Conservation (phyloP, 2,329 filamentous ascomycete species). For the Epichloe sibirici region DNA sequence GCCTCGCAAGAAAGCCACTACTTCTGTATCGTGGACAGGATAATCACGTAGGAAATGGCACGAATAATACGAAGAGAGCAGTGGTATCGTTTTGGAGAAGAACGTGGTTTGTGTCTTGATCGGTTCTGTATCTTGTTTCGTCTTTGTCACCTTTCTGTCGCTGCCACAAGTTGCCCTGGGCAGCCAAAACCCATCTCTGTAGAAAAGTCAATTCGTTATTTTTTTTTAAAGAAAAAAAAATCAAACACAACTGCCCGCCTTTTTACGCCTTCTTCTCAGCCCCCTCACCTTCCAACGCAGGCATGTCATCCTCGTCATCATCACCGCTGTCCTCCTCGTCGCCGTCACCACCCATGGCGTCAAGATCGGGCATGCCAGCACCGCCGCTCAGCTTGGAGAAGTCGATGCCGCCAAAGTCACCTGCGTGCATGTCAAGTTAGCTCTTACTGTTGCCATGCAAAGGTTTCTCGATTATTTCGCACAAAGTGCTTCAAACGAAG, state of each 20-base stretch:
- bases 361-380: slow-evolving; percentile 17
- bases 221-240: not conserved
- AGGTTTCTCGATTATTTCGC: not conserved
- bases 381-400: slow-evolving; percentile 76
- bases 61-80: too few species aligned
- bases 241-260: not conserved
- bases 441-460: not conserved
- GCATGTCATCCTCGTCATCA: slow-evolving; percentile 69
- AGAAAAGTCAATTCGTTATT: not conserved
- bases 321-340: slow-evolving; percentile 38
- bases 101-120: not conserved
- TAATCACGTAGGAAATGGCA: not conserved
- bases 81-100: not conserved
- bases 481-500: not conserved
- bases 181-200: not conserved
- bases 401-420: slow-evolving; percentile 78
- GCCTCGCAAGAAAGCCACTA: not conserved
- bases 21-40: too few species aligned
- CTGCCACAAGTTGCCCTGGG: not conserved
- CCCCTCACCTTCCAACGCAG: slow-evolving; percentile 49
- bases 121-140: not conserved
- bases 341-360: slow-evolving; percentile 35
- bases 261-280: slow-evolving; percentile 27
- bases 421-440: slow-evolving; percentile 16
- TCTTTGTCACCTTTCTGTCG: not conserved